Base-by-base conservation (phyloP, 2,329 filamentous ascomycete genomes). In the Pyricularia pennisetigena region DNA sequence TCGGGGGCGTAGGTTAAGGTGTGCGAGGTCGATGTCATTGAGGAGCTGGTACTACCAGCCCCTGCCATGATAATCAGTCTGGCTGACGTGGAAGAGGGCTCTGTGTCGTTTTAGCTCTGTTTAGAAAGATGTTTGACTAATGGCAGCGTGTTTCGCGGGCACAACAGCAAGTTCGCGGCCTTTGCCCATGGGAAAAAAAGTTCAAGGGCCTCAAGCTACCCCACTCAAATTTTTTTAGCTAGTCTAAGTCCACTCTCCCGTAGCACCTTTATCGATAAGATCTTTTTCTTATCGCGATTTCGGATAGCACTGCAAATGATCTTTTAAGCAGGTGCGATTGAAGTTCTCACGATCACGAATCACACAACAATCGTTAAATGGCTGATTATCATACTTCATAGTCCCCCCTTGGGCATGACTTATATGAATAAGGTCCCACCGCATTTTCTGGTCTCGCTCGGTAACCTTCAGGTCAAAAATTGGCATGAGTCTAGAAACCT, bases 1-100 rank as follows among this genome's bases (percentile, higher is more conserved):
- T 75, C 74, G 65, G 84, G 80, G 59, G 81, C 78, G 68, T 82
- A 80, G 59, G 84, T 87, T 75, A 89, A 80, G 54, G 87, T 90
- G 74, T 89, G 85, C 5, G 87, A 89, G 69, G 86, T 87, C 54
- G 86, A 88, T 69, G 86, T 88, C 74, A 86, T 81, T 70, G 86
- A 87, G 71, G 87, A 88, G 70, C 83, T 83, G 65, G 82, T 84
- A 77, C 83, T 85, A 73, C 76, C 76, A 71, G 79, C 77, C 49
- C 72, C 73, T 64, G 75, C 75, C 76, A 78, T 78, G 62, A 68
- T 57, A 28, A 57, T 20, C 30, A 35, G 5, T 35, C 6, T 35
- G 12, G 32, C 14, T 12, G 32, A 35, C 32, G 32, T 9, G 32
- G 12, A 35, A 5, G 14, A 14, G 9, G 12, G 6, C 10, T 14